Evolutionary conservation across 139 green algal genomes (phyloP).

Genomic region (Nannochloris sp.): DNA sequence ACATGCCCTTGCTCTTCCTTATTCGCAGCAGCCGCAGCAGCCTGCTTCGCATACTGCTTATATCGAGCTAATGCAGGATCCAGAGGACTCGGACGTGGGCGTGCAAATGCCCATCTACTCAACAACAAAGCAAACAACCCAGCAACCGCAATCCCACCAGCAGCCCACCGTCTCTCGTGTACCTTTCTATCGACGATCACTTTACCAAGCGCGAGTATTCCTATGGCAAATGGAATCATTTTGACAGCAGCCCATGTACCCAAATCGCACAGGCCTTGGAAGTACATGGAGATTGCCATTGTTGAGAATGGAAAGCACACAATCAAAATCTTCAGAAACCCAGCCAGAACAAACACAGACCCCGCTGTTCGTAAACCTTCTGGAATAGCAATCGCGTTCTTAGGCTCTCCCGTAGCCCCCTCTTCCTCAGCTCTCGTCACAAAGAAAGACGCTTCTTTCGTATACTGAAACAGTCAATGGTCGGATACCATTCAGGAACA

Average conservation of each 20-base stretch:
- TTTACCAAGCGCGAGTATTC: constrained; percentile 19
- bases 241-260: constrained; percentile 17
- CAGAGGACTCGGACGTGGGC: constrained; percentile 13
- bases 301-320: constrained; percentile 28
- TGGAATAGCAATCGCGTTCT: constrained; percentile 12
- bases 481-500: too few species aligned
- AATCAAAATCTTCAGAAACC: constrained; percentile 21
- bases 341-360: constrained; percentile 18
- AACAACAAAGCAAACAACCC: constrained; percentile 4
- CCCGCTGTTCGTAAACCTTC: constrained; percentile 19
- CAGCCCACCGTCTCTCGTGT: constrained; percentile 19
- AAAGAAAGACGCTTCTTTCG: too few species aligned
- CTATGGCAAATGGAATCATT: constrained; percentile 12
- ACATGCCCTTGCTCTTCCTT: neutral
- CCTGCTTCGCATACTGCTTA: neutral
- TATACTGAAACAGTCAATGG: too few species aligned
- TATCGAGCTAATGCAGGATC: constrained; percentile 15
- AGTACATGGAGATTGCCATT: constrained; percentile 12
- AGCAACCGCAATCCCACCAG: neutral
- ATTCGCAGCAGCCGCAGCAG: neutral
- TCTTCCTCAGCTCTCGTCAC: too few species aligned
- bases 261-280: constrained; percentile 17
- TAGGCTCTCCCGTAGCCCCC: neutral
- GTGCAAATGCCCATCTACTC: constrained; percentile 16
- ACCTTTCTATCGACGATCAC: constrained; percentile 13